Evolutionary conservation across 129 eudicot species (phyloP), one percentile per base, ranked within the genome.

Genomic region (Tanacetum coccineum): DNA sequence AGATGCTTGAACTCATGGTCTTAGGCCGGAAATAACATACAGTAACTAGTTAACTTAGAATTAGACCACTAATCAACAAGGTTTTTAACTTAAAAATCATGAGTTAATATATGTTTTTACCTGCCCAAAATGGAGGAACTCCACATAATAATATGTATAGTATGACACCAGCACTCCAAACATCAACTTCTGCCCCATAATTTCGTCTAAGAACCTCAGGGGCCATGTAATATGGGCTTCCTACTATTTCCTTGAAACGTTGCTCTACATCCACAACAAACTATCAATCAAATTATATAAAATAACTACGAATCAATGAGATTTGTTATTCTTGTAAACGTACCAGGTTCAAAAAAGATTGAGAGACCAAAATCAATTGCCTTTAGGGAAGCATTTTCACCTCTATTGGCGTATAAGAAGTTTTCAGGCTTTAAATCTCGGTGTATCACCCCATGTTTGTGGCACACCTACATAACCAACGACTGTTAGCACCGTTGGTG

Each of bases 81-180:
- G 42, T 36, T 36, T 36, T 36, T 36, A 36, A 36, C 42, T 0
- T 36, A 17, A 32, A 62, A 62, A 9, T 15, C 45, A 42, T 40
- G 30, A 39, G 56, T 13, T 20, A 12, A 60, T 14, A 12, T 68
- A 20, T n/a, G 9, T 18, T 45, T 9, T 69, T 74, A 91, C 97
- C 97, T 83, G 97, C 96, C 97, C 97, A 87, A 46, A 91, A 87
- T 47, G 97, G 97, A 58, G 97, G 97, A 77, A 87, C 94, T 20
- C 97, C 97, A 74, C 97, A 91, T 9, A 91, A 68, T 44, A 91
- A 79, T 67, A 91, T 87, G 78, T 91, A 91, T 39, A 91, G 85
- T 69, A 87, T 91, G 68, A 91, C 96, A 20, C 97, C 97, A 3
- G 96, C 87, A 71, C 97, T 91, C 97, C 97, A 91, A 13, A 91